These are phyloP conservation scores for Vaccinium corymbosum DNA, from an alignment of 148 eudicot genomes.

Conservation along the genomic window DNA sequence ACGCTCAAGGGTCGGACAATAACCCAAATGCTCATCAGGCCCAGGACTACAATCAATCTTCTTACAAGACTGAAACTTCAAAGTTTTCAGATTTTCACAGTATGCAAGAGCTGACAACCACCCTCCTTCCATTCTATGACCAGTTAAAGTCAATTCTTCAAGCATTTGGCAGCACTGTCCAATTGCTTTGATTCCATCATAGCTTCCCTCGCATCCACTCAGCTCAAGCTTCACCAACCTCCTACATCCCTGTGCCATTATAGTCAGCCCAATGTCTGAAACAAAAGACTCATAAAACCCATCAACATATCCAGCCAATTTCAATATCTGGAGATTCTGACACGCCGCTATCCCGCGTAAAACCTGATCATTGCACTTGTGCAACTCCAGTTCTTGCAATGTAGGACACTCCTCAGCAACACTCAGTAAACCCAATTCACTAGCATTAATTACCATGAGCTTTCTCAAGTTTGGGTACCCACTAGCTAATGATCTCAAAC, in stretches of 20 bases:
- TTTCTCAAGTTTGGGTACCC: conserved; percentile 76
- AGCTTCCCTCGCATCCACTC: conserved; percentile 83
- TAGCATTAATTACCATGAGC: conserved; percentile 50
- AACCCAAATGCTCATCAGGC: conserved; percentile 61
- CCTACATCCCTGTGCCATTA: conserved; percentile 91
- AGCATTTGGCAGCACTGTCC: conserved; percentile 93
- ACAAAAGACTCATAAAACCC: conserved; percentile 63
- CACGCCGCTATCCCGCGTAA: conserved; percentile 61
- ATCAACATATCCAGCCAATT: conserved; percentile 54
- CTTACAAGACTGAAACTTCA: conserved; percentile 61
- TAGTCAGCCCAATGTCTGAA: conserved; percentile 84
- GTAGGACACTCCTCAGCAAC: conserved; percentile 61
- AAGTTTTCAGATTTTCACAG: conserved; percentile 75
- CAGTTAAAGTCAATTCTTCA: conserved; percentile 66
- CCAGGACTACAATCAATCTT: conserved; percentile 54
- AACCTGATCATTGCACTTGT: conserved; percentile 55
- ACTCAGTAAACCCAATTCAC: conserved; percentile 58
- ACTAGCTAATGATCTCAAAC: conserved; percentile 38
- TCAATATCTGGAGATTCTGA: conserved; percentile 76
- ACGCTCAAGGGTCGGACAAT: conserved; percentile 56
- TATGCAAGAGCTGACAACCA: conserved; percentile 80
- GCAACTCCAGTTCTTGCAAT: conserved; percentile 78
- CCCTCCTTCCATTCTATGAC: conserved; percentile 80
- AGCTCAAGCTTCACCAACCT: conserved; percentile 83
- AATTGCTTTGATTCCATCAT: conserved; percentile 87